Base-by-base conservation (phyloP, 1,139 yeast genomes). In the Pichia sp. region DNA sequence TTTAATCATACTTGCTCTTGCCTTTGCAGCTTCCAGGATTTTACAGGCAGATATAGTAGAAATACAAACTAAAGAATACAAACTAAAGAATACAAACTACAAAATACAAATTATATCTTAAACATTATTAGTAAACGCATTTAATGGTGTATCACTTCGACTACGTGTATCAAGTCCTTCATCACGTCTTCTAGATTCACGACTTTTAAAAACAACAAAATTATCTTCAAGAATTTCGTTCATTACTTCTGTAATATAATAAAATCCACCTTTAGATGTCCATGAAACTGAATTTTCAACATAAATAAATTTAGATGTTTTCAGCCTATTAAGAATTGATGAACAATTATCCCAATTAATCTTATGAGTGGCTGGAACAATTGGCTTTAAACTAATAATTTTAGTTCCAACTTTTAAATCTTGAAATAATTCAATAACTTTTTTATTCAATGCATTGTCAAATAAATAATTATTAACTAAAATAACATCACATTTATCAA, bases 241-340 rank as follows among this genome's bases (percentile, higher is more conserved):
- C 59, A 79, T 73, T 3, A 86, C 87, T 3, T 90, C 85, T 8
- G 94, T 78, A 10, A 87, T 77, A 61, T 76, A 87, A 63, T 85
- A 87, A 9, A 80, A 82, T 2, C 92, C 94, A 40, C 89, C 87
- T 45, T 80, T 82, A 31, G 85, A 85, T 0, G 96, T 87, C 97
- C 97, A 89, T 48, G 95, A 84, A 16, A 89, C 96, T 29, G 89
- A 74, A 52, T 78, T 79, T 42, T 78, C 78, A 38, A 80, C 78
- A 67, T 87, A 81, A 47, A 76, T 80, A 52, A 70, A 77, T 54
- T 76, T 78, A 50, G 79, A 79, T 3, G 87, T 90, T 35, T 70
- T 67, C 47, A 87, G 69, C 55, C 80, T 71, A 58, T 83, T 87
- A 52, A 87, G 68, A 11, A 87, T 76, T 42, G 75, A 70, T 30